Base-by-base conservation (phyloP, 441 rosid species). In the Corymbia citriodora region DNA sequence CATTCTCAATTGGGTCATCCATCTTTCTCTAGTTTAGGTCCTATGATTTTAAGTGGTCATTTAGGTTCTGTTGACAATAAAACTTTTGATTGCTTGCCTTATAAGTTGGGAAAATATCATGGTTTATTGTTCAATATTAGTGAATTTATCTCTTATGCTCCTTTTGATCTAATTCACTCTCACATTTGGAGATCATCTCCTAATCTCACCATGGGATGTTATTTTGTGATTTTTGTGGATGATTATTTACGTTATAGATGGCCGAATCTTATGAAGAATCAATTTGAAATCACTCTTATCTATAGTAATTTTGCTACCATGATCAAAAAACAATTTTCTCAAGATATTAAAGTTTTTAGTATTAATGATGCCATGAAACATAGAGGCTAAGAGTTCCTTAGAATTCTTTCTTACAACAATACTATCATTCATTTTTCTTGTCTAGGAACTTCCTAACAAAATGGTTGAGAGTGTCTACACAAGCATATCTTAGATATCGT, bases 401-500 rank as follows among this genome's bases (percentile, higher is more conserved):
- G 63, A 57, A 57, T 57, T 23, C 29, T 23, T 23, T 23, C 27
- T 57, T 57, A 23, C 27, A 23, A 2, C 10, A 27, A 27, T 23
- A 12, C 63, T 57, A 9, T 57, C 63, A 57, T 57, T 23, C 63
- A 57, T 57, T 2, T 1, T 23, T 57, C 63, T 57, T 57, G 11
- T 1, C 4, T 36, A 57, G 0, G 63, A 12, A 57, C 63, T 57
- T 57, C 63, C 63, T 27, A 57, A 57, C 29, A 57, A 57, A 57
- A 23, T 57, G 29, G 10, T 57, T 3, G 1, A 57, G 0, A 23
- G 1, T 0, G 1, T 57, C 21, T 21, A 57, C 63, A 57, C 1
- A 21, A 27, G 1, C 63, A 57, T 27, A 57, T 57, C 63, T 23
- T 57, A 57, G 63, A 57, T 57, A 57, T 57, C 6, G 1, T 57